Evolutionary conservation across 2,329 filamentous ascomycete species (phyloP), one percentile per base, ranked within the genome.

Genomic region (Penicillium capsulatum): DNA sequence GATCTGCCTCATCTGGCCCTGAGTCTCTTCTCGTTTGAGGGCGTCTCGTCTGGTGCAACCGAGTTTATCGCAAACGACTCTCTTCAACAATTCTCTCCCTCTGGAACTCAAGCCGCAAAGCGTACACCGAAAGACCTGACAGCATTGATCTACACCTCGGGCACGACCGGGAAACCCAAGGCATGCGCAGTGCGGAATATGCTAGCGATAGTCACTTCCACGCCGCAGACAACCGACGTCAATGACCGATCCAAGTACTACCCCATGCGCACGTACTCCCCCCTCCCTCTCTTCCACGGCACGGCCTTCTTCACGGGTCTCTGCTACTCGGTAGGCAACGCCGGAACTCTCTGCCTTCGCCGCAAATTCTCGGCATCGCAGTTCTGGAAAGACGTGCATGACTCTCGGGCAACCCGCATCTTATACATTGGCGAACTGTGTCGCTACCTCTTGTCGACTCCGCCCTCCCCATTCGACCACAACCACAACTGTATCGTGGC

Each of bases 341-440:
- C 55, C 4, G 63, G 63, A 3, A 71, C 70, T 0, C 51, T 74
- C 22, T 72, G 69, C 36, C 50, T 72, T 3, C 58, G 64, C 16
- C 63, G 68, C 10, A 72, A 69, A 38, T 73, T 73, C 53, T 72
- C 69, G 10, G 61, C 67, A 6, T 69, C 66, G 0, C 51, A 63
- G 3, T 73, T 72, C 55, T 73, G 63, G 63, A 65, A 68, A 44
- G 69, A 72, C 14, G 65, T 70, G 0, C 61, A 64, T 17, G 68
- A 69, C 8, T 67, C 63, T 11, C 42, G 55, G 15, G 67, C 70
- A 3, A 72, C 66, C 1, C 57, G 67, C 1, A 66, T 72, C 14
- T 45, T 72, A 3, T 73, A 67, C 35, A 71, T 75, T 13, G 72
- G 72, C 19, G 72, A 75, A 50, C 53, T 73, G 4, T 73, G 69